A percentile compares a stretch with the other conserved stretches of the same genome.
Conservation (phyloP, 2,329 filamentous ascomycete genomes). For the Capronia epimyces region DNA sequence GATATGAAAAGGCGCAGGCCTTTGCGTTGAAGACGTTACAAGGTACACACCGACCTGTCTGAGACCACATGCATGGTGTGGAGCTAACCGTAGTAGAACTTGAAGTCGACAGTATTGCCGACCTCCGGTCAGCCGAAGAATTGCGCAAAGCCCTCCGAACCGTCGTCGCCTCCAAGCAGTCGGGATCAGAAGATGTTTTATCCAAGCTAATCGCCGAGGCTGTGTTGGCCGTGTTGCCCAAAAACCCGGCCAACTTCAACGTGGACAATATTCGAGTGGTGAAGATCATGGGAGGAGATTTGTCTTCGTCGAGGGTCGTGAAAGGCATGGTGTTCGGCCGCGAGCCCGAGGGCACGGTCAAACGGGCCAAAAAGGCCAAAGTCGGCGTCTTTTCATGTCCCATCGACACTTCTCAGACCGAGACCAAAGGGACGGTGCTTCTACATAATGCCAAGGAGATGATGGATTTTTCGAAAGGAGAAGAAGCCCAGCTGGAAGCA, state of each 20-base stretch:
- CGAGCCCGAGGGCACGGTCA: slow-evolving; percentile 85
- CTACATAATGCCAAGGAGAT: slow-evolving; percentile 98
- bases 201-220: slow-evolving; percentile 80
- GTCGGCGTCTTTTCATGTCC: slow-evolving; percentile 95
- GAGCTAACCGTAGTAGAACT: slow-evolving; percentile 52
- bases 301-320: slow-evolving; percentile 90
- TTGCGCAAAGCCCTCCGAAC: slow-evolving; percentile 93
- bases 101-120: slow-evolving; percentile 81
- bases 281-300: slow-evolving; percentile 97
- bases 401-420: slow-evolving; percentile 91
- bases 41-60: slow-evolving; percentile 41
- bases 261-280: slow-evolving; percentile 98
- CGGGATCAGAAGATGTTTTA: slow-evolving; percentile 82
- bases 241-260: slow-evolving; percentile 94
- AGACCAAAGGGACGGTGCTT: slow-evolving; percentile 97
- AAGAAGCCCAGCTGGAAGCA: slow-evolving; percentile 85
- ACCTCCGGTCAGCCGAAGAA: slow-evolving; percentile 73
- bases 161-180: slow-evolving; percentile 94
- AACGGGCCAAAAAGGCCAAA: slow-evolving; percentile 89
- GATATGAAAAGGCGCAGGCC: slow-evolving; percentile 90
- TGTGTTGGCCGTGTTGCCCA: slow-evolving; percentile 81
- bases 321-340: slow-evolving; percentile 98
- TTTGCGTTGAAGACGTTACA: slow-evolving; percentile 81
- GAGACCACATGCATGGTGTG: not conserved
- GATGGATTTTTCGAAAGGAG: slow-evolving; percentile 95